phyloP scores from a whole-genome alignment of 2,329 filamentous ascomycete genomes.

The Allantophomopsis lycopodina region DNA sequence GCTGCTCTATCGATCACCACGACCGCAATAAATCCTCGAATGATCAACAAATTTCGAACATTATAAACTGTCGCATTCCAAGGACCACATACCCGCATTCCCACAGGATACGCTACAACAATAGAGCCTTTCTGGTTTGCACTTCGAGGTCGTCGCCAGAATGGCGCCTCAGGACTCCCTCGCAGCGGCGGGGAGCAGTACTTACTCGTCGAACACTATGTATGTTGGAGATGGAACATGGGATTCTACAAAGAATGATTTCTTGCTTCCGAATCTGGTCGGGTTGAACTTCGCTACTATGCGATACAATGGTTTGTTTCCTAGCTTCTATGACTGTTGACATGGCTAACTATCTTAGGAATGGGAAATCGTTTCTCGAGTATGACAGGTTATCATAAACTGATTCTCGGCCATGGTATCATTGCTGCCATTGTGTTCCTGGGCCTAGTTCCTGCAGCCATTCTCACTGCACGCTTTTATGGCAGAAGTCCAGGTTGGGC shows the following conservation, averaged over 20 bases:
- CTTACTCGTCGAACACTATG: constrained; percentile 62
- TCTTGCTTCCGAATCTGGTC: constrained; percentile 63
- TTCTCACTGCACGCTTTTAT: constrained; percentile 63
- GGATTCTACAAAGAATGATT: constrained; percentile 65
- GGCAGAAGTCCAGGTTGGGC: constrained; percentile 44
- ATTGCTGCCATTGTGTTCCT: constrained; percentile 63
- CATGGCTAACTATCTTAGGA: constrained; percentile 29
- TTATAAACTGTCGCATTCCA: too few relatives aligned
- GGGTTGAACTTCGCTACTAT: constrained; percentile 71
- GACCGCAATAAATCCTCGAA: too few relatives aligned
- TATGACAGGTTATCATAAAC: constrained; percentile 52
- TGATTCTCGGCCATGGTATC: constrained; percentile 60
- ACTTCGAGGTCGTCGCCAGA: constrained; percentile 5
- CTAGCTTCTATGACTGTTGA: neutral
- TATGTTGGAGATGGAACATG: constrained; percentile 72
- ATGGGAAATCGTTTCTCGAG: constrained; percentile 72
- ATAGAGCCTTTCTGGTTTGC: too few relatives aligned
- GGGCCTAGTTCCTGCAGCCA: constrained; percentile 57
- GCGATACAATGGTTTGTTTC: constrained; percentile 61
- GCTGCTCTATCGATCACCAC: too few relatives aligned
- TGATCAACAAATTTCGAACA: too few relatives aligned
- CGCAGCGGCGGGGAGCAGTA: constrained; percentile 51
- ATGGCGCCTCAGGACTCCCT: constrained; percentile 16
- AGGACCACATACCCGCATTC: too few relatives aligned
- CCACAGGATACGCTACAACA: too few relatives aligned